A percentile compares a stretch with the other conserved stretches of the same genome.
Evolutionary conservation across 495 filamentous ascomycete genomes (phyloP).

Genomic region (Hyaloscypha hepaticicola): DNA sequence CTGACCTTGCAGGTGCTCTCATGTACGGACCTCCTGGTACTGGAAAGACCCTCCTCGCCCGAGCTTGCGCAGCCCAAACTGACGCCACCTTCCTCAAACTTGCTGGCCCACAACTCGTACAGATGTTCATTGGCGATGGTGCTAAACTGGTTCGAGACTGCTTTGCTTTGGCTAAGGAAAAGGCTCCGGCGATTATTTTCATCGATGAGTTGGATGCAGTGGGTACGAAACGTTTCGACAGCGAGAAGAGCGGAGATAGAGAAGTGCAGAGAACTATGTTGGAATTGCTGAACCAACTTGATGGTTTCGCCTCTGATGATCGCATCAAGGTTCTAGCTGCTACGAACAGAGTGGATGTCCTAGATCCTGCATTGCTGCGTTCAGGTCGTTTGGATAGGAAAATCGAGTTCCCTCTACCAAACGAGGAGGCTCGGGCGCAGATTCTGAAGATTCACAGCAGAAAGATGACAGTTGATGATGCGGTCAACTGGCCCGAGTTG

Average conservation of each 20-base stretch:
- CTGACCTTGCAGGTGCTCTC: constrained; percentile 65
- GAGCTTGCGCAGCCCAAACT: constrained; percentile 96
- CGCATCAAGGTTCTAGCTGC: constrained; percentile 98
- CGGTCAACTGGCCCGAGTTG: constrained; percentile 94
- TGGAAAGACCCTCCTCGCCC: constrained; percentile 90
- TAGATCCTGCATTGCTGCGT: constrained; percentile 91
- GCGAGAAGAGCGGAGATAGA: constrained; percentile 95
- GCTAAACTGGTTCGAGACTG: constrained; percentile 97
- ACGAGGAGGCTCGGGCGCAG: constrained; percentile 95
- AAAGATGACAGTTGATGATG: constrained; percentile 95
- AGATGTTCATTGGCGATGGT: constrained; percentile 99
- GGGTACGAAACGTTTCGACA: constrained; percentile 98
- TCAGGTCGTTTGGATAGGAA: constrained; percentile 96
- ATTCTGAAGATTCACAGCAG: constrained; percentile 96
- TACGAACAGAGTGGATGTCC: constrained; percentile 96
- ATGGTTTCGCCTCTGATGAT: constrained; percentile 98
- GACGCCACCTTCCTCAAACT: constrained; percentile 99
- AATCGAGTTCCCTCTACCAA: constrained; percentile 99
- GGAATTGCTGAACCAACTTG: constrained; percentile 97
- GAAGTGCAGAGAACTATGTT: constrained; percentile 99
- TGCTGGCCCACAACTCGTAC: constrained; percentile 96
- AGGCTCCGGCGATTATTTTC: constrained; percentile 98
- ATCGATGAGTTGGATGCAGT: constrained; percentile 98
- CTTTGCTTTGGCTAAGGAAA: constrained; percentile 97
- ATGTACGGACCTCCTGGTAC: constrained; percentile 99